Conservation (phyloP, 2,329 filamentous ascomycete genomes). For the Ploettnerulaceae sp. region DNA sequence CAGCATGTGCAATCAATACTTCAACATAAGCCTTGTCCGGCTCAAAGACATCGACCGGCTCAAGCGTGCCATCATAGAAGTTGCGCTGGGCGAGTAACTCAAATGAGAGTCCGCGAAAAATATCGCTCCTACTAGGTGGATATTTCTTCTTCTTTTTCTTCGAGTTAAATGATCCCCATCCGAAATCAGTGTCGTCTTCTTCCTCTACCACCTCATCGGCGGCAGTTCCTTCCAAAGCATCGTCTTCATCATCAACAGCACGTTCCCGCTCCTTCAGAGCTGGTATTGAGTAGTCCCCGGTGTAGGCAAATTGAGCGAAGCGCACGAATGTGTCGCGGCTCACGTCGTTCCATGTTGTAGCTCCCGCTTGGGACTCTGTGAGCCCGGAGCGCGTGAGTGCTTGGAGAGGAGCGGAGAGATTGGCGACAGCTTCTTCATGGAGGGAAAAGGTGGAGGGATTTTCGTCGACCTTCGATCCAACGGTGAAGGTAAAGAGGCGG, state of each 20-base stretch:
- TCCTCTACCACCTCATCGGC: background rate
- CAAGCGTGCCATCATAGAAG: conserved; percentile 8
- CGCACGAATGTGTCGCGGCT: conserved; percentile 22
- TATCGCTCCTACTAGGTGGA: background rate
- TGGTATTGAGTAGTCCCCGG: conserved; percentile 22
- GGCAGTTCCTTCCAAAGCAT: too few relatives aligned
- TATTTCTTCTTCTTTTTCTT: background rate
- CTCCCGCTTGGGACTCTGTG: conserved; percentile 6
- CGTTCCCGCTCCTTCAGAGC: too few relatives aligned
- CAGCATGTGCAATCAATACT: conserved; percentile 16
- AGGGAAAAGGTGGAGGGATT: conserved; percentile 15
- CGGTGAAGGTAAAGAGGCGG: conserved; percentile 20
- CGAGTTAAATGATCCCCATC: background rate
- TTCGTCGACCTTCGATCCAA: conserved; percentile 19
- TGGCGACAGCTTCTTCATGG: conserved; percentile 22
- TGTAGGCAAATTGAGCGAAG: conserved; percentile 26
- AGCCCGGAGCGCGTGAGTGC: conserved; percentile 11
- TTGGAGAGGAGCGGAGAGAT: conserved; percentile 17
- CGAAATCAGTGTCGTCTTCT: background rate
- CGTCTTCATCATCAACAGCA: too few relatives aligned
- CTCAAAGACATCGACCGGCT: conserved; percentile 12
- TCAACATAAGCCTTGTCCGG: conserved; percentile 13
- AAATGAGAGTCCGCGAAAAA: conserved; percentile 7
- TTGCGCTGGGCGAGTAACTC: conserved; percentile 8
- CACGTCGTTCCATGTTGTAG: conserved; percentile 17